phyloP scores from a whole-genome alignment of 2,329 filamentous ascomycete genomes.

The Fusarium sacchari region DNA sequence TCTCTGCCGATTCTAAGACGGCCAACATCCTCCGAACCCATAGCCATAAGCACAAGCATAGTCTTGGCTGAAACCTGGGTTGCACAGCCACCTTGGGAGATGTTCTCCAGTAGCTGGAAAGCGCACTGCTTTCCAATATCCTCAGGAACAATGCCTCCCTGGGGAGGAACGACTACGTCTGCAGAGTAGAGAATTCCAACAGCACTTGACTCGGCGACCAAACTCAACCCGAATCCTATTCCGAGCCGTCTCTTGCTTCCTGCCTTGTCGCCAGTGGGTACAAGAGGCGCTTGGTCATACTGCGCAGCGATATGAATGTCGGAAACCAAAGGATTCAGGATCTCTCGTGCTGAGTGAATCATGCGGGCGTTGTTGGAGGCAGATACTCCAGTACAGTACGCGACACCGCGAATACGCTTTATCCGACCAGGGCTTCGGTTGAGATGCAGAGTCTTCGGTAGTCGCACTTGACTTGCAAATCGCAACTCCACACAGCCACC shows the following conservation, averaged over 20 bases:
- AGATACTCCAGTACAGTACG: conserved; percentile 91
- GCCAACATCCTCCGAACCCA: conserved; percentile 97
- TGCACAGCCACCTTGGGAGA: conserved; percentile 85
- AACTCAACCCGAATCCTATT: conserved; percentile 88
- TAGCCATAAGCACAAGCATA: conserved; percentile 91
- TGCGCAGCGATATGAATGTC: conserved; percentile 91
- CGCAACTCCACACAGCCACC: conserved; percentile 93
- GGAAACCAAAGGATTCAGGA: conserved; percentile 85
- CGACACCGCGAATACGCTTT: conserved; percentile 89
- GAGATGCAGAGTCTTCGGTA: conserved; percentile 94
- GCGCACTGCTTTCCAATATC: conserved; percentile 91
- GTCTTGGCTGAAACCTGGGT: conserved; percentile 76
- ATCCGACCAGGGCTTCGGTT: conserved; percentile 83
- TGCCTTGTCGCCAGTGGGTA: conserved; percentile 63
- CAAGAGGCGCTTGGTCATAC: conserved; percentile 74
- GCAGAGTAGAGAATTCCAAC: conserved; percentile 86
- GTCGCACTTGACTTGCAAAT: conserved; percentile 90
- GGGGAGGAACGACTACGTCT: conserved; percentile 78
- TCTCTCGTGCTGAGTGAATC: conserved; percentile 88
- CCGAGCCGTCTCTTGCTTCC: conserved; percentile 74
- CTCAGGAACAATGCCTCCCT: conserved; percentile 86
- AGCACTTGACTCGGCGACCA: conserved; percentile 92
- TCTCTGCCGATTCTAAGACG: conserved; percentile 83
- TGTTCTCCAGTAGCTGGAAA: conserved; percentile 85
- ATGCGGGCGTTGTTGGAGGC: conserved; percentile 94